These are phyloP conservation scores for Reutealis trisperma DNA, from an alignment of 345 rosid species.

Conservation along the genomic window DNA sequence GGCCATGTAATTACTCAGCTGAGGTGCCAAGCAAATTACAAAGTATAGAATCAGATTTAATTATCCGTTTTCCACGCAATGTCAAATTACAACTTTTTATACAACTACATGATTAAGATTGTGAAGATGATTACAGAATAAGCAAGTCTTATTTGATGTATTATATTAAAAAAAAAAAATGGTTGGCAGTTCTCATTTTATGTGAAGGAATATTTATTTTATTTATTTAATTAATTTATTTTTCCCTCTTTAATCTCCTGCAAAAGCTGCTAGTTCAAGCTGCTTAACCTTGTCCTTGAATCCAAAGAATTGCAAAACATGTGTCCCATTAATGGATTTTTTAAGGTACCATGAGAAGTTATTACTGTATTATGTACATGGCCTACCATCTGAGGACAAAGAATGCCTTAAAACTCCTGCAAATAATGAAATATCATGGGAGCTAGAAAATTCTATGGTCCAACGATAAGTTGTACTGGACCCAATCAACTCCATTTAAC, in stretches of 20 bases:
- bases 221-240: too few relatives aligned
- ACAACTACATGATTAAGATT: conserved; percentile 49
- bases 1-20: conserved; percentile 48
- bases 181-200: conserved; percentile 13
- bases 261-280: too few relatives aligned
- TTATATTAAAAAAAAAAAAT: conserved; percentile 23
- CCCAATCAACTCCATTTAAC: too few relatives aligned
- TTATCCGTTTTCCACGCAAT: conserved; percentile 22
- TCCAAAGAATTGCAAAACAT: background rate
- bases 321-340: background rate
- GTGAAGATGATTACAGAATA: conserved; percentile 72
- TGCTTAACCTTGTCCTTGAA: background rate
- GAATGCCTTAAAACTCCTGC: too few relatives aligned
- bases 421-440: too few relatives aligned
- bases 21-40: conserved; percentile 23
- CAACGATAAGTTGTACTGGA: too few relatives aligned
- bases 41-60: conserved; percentile 35
- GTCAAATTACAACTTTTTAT: conserved; percentile 24
- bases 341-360: background rate
- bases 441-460: too few relatives aligned
- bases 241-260: background rate
- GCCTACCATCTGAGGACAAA: background rate
- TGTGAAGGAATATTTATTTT: conserved; percentile 5
- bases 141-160: conserved; percentile 35
- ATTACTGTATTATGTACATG: background rate